phyloP scores from a whole-genome alignment of 192 early-diverging fungal genomes.

The Lobosporangium transversale region DNA sequence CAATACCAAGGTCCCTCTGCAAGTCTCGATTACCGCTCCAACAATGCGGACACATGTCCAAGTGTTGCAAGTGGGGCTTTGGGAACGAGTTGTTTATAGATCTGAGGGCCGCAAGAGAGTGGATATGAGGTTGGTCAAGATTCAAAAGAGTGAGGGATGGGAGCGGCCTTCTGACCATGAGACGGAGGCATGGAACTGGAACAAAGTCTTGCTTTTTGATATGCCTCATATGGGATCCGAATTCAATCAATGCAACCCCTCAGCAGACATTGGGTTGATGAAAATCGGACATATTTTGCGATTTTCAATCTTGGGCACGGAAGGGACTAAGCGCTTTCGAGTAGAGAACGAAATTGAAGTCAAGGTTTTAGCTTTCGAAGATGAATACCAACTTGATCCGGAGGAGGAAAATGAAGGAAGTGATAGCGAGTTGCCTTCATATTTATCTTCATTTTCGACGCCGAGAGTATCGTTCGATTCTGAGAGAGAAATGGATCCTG shows the following conservation, averaged over 20 bases:
- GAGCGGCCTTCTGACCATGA: slow-evolving; percentile 9
- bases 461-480: slow-evolving; percentile 48
- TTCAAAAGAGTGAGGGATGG: slow-evolving; percentile 52
- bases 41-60: slow-evolving; percentile 12
- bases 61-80: slow-evolving; percentile 42
- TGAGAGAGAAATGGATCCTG: slow-evolving; percentile 37
- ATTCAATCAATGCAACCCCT: slow-evolving; percentile 41
- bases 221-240: slow-evolving; percentile 49
- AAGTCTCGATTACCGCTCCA: slow-evolving; percentile 43
- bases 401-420: slow-evolving; percentile 2
- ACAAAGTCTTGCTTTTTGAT: slow-evolving; percentile 48
- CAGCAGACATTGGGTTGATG: slow-evolving; percentile 43
- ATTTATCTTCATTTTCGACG: slow-evolving; percentile 44
- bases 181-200: slow-evolving; percentile 41
- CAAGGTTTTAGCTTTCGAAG: slow-evolving; percentile 46
- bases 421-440: slow-evolving; percentile 33
- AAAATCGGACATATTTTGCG: slow-evolving; percentile 36
- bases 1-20: slow-evolving; percentile 36
- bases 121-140: slow-evolving; percentile 49
- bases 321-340: slow-evolving; percentile 23
- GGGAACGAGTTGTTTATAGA: slow-evolving; percentile 44
- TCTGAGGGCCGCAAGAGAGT: slow-evolving; percentile 44
- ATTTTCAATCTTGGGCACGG: slow-evolving; percentile 40
- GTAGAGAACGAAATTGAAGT: slow-evolving; percentile 44
- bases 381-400: slow-evolving; percentile 21